A percentile compares a stretch with the other conserved stretches of the same genome.
phyloP scores from a whole-genome alignment of 1,284 basidiomycete genomes.

The Cryptococcus sp. region DNA sequence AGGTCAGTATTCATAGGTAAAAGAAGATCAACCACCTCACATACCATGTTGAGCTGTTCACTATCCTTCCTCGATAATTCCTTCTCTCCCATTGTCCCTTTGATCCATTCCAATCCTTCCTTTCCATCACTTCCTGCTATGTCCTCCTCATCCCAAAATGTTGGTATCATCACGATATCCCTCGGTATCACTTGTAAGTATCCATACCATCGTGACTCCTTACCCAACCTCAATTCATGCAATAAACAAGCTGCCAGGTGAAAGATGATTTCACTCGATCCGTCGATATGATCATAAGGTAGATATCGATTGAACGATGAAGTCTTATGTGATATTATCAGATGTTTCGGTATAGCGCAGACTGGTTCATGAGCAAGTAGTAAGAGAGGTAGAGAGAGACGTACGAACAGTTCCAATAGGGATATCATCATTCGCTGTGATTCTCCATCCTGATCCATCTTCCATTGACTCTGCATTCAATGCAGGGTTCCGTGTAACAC shows the following conservation, averaged over 20 bases:
- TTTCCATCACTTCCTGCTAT: conserved; percentile 24
- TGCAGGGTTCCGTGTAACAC: too few relatives aligned
- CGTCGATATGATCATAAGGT: background rate
- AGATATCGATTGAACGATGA: conserved; percentile 5
- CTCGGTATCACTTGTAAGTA: conserved; percentile 43
- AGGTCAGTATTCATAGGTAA: too few relatives aligned
- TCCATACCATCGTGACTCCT: conserved; percentile 29
- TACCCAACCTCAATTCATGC: conserved; percentile 39
- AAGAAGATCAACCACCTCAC: background rate
- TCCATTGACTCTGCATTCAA: too few relatives aligned
- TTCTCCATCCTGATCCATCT: too few relatives aligned
- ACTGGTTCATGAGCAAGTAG: conserved; percentile 16
- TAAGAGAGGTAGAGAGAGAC: too few relatives aligned
- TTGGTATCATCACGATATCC: conserved; percentile 21
- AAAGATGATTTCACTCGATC: conserved; percentile 17
- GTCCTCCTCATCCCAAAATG: conserved; percentile 35
- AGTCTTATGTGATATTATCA: conserved; percentile 36
- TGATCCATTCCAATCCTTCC: conserved; percentile 22
- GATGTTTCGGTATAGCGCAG: conserved; percentile 35
- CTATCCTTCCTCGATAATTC: conserved; percentile 24
- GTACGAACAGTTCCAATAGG: too few relatives aligned
- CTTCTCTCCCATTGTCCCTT: conserved; percentile 34
- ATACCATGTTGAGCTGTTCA: conserved; percentile 29
- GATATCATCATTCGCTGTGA: too few relatives aligned
- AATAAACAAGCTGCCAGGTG: conserved; percentile 39